Base-by-base conservation (phyloP, 306 rosid genomes). In the Dicorynia guianensis region DNA sequence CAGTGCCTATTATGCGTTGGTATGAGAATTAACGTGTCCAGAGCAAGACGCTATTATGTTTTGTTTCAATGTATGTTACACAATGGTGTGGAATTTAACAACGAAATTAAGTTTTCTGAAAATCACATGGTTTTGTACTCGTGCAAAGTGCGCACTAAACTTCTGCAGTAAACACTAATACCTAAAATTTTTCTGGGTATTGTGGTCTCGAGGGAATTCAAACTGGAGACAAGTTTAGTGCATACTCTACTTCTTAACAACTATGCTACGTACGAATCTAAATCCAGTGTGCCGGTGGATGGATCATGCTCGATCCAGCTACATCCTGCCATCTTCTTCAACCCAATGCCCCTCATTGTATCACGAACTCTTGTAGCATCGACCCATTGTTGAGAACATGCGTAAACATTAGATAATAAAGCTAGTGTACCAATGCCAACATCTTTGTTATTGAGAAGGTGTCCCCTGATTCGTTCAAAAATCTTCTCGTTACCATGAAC, bases 401-500 rank as follows among this genome's bases (percentile, higher is more conserved):
- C 93, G 69, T 87, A 93, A 15, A 79, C 52, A 70, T 91, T 89
- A 5, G 93, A 89, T 14, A 91, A 63, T 62, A 93, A 77, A 82
- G 97, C 93, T 57, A 89, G 82, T 67, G 88, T 85, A 9, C 93
- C 98, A 13, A 17, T 54, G 11, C 91, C 80, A 43, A 89, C 83
- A 35, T 33, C 36, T 69, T 52, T 69, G 39, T 74, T 67, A 64
- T n/a, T 7, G 17, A 85, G 53, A 35, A 83, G 78, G 61, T 87
- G 73, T 40, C 64, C 75, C 79, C 40, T 80, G 59, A 86, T 80
- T 81, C 91, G 77, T 56, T 89, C 85, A 25, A 81, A 75, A 81
- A 83, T 87, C 43, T 72, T 59, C 69, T 83, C 87, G 62, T 90
- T 80, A 30, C 93, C 91, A 84, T 93, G 87, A 67, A 69, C 61